Evolutionary conservation across 2,329 filamentous ascomycete genomes (phyloP), one percentile per base, ranked within the genome.

Genomic region (Ascochyta lentis): DNA sequence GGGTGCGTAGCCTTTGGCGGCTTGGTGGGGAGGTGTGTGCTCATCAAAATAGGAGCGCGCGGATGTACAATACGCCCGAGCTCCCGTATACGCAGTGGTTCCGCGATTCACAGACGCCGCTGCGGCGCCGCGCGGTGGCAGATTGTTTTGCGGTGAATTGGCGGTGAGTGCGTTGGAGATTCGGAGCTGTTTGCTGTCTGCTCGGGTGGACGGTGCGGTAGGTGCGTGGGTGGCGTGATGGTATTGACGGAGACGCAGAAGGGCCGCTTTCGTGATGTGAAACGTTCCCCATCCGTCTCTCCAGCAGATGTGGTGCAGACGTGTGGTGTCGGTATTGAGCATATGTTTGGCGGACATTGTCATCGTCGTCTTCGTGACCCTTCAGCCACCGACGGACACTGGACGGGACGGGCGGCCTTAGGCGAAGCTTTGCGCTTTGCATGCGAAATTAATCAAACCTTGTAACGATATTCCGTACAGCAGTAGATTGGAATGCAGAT

Each of bases 111-210:
- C 37, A 56, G 38, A 46, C 53, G 42, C 47, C 26, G 50, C 53
- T 50, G 42, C 53, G 27, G 47, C 47, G 53, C 53, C 34, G 53
- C 41, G 46, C 46, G 46, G 46, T 41, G 16, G 29, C 35, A 41
- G 45, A 43, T 26, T 16, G 26, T 42, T n/a, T 26, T 39, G 31
- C 34, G 12, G 19, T 47, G 15, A 51, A 51, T 51, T 47, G 53
- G 53, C 53, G 53, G 53, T 56, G 53, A 56, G 53, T 56, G 53
- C 47, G 47, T 47, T 42, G 47, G 38, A 44, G 43, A 54, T 15
- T 50, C 47, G 47, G 40, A 42, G 52, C 52, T 45, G 46, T 12
- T n/a, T 27, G 37, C 37, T 46, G 9, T 29, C 29, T 51, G 47
- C n/a, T 51, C 38, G 38, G 35, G 31, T 33, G 33, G 33, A 46